Conservation (phyloP, 129 eudicot genomes). For the Lonicera japonica region DNA sequence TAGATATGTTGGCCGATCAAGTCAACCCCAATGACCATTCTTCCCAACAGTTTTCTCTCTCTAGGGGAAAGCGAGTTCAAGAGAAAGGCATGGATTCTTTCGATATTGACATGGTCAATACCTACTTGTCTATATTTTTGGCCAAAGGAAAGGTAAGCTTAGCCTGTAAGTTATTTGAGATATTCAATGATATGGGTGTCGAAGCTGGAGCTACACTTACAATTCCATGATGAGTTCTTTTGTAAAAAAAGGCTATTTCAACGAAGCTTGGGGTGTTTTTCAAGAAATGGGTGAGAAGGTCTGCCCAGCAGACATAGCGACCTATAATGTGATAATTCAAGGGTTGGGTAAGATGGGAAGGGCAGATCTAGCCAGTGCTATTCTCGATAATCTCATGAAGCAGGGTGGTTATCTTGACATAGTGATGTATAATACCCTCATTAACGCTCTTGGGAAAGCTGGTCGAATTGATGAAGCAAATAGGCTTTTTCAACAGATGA, state of each 20-base stretch:
- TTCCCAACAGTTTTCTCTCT: constrained; percentile 20
- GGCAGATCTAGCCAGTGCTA: constrained; percentile 70
- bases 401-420: constrained; percentile 78
- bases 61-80: constrained; percentile 55
- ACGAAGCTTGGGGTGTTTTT: constrained; percentile 78
- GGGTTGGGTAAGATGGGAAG: constrained; percentile 79
- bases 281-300: constrained; percentile 58
- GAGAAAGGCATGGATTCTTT: constrained; percentile 54
- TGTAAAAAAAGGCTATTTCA: constrained; percentile 77
- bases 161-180: constrained; percentile 80
- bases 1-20: constrained; percentile 68
- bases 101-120: constrained; percentile 83
- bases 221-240: constrained; percentile 87
- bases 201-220: constrained; percentile 70
- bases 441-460: constrained; percentile 82
- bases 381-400: constrained; percentile 50
- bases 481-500: constrained; percentile 68
- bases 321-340: constrained; percentile 76
- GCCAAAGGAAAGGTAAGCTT: constrained; percentile 83
- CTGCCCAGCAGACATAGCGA: constrained; percentile 62
- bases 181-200: constrained; percentile 61
- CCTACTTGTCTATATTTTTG: constrained; percentile 75
- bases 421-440: constrained; percentile 87
- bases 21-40: constrained; percentile 18
- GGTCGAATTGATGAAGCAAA: constrained; percentile 66